These are phyloP conservation scores for Citrus cavaleriei DNA, from an alignment of 345 rosid species.

Conservation along the genomic window DNA sequence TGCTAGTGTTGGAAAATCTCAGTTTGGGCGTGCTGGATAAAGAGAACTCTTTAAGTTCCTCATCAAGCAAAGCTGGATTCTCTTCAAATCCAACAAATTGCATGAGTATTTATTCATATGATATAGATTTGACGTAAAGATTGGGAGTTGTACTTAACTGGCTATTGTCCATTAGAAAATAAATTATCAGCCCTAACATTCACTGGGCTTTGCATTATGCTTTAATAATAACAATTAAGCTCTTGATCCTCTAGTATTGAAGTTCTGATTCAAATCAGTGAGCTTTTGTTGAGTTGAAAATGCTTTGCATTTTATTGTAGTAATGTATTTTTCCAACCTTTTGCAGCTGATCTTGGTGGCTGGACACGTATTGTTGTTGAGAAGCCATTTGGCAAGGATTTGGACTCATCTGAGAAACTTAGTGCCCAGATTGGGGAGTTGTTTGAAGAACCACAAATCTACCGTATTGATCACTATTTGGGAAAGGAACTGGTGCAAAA, in stretches of 20 bases:
- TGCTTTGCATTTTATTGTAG: neutral
- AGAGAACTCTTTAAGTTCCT: neutral
- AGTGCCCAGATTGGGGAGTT: constrained; percentile 84
- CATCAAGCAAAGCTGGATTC: neutral
- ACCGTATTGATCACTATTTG: constrained; percentile 91
- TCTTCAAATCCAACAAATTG: neutral
- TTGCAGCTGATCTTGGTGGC: constrained; percentile 85
- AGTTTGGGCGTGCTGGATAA: neutral
- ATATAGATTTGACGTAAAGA: neutral
- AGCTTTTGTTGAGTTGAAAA: neutral
- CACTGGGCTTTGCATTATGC: no score
- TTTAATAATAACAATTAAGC: neutral
- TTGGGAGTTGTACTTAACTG: neutral
- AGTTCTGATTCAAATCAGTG: neutral
- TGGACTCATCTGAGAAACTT: constrained; percentile 79
- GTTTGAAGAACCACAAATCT: constrained; percentile 90
- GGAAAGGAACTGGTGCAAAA: constrained; percentile 99
- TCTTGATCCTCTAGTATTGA: neutral
- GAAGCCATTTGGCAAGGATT: constrained; percentile 93
- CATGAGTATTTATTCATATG: neutral
- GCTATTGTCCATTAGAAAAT: neutral
- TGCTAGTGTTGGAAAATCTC: constrained; percentile 5
- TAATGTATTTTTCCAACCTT: neutral
- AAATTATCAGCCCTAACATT: neutral
- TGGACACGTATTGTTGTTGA: constrained; percentile 97